A percentile compares a stretch with the other conserved stretches of the same genome.
These are phyloP conservation scores for Puccinia polysora DNA, from an alignment of 1,284 basidiomycete genomes.

Conservation along the genomic window DNA sequence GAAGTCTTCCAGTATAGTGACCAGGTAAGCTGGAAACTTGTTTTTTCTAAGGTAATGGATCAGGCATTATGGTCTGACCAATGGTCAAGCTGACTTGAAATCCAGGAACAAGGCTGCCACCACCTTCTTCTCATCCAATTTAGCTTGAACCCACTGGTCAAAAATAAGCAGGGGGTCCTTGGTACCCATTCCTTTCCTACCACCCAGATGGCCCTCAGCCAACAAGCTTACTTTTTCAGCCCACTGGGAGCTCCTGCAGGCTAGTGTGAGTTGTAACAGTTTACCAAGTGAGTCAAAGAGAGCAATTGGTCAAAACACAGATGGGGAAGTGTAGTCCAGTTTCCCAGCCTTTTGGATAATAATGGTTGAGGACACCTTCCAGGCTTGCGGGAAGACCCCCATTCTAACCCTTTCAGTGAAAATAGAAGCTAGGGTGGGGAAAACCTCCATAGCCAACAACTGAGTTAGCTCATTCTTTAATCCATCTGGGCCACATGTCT, in stretches of 20 bases:
- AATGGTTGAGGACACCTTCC: too few species aligned
- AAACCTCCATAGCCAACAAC: too few species aligned
- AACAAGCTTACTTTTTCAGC: not conserved
- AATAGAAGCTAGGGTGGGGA: too few species aligned
- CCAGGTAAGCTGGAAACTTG: not conserved
- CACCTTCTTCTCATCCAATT: not conserved
- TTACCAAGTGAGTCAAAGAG: not conserved
- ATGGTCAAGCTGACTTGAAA: not conserved
- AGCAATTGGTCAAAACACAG: too few species aligned
- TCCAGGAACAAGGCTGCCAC: not conserved
- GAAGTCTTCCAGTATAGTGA: not conserved
- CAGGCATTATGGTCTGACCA: not conserved
- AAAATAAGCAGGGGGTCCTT: not conserved
- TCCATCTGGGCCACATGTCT: too few species aligned
- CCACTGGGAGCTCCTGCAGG: not conserved
- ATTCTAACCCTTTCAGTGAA: too few species aligned
- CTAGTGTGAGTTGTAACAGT: not conserved
- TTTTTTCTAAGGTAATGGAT: not conserved
- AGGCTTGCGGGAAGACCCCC: too few species aligned
- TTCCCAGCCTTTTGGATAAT: too few species aligned
- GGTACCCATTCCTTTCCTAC: not conserved
- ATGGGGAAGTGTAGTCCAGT: too few species aligned
- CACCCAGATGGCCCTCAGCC: not conserved
- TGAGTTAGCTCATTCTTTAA: too few species aligned
- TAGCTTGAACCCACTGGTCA: not conserved